These are phyloP conservation scores for Alternaria incomplexa DNA, from an alignment of 2,329 filamentous ascomycete genomes.

Conservation along the genomic window DNA sequence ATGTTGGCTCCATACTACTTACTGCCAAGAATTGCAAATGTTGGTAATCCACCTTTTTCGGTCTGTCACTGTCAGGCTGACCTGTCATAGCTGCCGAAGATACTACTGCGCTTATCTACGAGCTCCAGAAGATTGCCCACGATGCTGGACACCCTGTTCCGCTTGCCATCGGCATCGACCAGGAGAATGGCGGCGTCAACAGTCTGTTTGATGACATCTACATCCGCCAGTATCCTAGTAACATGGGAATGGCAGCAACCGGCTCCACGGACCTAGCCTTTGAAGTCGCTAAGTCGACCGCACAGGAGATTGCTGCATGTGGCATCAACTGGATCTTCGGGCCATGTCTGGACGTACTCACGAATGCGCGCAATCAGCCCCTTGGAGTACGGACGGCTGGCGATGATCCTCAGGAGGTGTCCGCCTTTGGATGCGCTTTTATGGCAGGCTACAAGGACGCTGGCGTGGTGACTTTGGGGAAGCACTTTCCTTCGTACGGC, in stretches of 20 bases:
- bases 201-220: constrained; percentile 95
- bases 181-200: constrained; percentile 98
- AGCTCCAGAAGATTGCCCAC: constrained; percentile 90
- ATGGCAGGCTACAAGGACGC: constrained; percentile 94
- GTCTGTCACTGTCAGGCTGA: constrained; percentile 18
- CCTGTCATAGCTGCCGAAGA: constrained; percentile 78
- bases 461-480: constrained; percentile 86
- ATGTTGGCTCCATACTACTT: constrained; percentile 85
- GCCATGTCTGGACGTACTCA: constrained; percentile 90
- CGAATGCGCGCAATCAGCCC: constrained; percentile 89
- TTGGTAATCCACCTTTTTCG: constrained; percentile 45
- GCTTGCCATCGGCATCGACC: constrained; percentile 87
- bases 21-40: constrained; percentile 87
- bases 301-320: constrained; percentile 87
- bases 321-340: constrained; percentile 96
- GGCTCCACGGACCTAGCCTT: constrained; percentile 85
- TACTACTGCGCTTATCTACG: constrained; percentile 84
- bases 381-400: constrained; percentile 87
- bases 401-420: constrained; percentile 94
- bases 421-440: constrained; percentile 86
- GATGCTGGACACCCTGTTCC: constrained; percentile 89
- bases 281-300: constrained; percentile 89
- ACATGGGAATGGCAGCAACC: constrained; percentile 95
- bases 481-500: constrained; percentile 96
- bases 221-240: constrained; percentile 94